A percentile compares a stretch with the other conserved stretches of the same genome.
Evolutionary conservation across 1,284 basidiomycete genomes (phyloP).

Genomic region (Taiwanofungus camphoratus): DNA sequence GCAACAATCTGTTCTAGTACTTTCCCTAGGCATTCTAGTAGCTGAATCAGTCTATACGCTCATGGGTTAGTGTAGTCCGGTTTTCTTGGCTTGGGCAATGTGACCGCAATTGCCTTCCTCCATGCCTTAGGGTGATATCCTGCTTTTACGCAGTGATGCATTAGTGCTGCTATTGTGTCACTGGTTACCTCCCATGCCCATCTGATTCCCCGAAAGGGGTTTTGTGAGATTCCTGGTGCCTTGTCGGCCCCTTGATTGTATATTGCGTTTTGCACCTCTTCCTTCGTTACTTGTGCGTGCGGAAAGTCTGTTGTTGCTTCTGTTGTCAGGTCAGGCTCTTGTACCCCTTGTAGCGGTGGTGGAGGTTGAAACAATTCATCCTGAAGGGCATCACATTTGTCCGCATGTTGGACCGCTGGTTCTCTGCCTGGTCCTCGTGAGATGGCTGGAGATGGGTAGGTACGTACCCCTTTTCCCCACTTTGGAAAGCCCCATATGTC

Average conservation of each 20-base stretch:
- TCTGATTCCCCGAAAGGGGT: conserved; percentile 11
- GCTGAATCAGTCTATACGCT: conserved; percentile 17
- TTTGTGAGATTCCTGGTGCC: conserved; percentile 15
- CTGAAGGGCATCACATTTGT: conserved; percentile 8
- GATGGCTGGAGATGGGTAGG: conserved; percentile 10
- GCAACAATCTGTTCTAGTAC: conserved; percentile 15
- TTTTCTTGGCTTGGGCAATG: conserved; percentile 1
- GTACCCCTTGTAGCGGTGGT: conserved; percentile 5
- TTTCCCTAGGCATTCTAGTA: conserved; percentile 18
- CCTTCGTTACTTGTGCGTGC: conserved; percentile 6
- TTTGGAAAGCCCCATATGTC: conserved; percentile 2
- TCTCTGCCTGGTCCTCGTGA: background rate
- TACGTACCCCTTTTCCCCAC: conserved; percentile 7
- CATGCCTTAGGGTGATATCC: conserved; percentile 5
- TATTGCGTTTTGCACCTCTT: conserved; percentile 13
- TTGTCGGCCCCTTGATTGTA: conserved; percentile 11
- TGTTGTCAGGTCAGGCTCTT: conserved; percentile 4
- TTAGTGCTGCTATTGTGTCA: conserved; percentile 1
- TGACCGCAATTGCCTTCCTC: conserved; percentile 1
- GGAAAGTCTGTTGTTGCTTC: background rate
- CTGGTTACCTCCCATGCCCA: conserved; percentile 16
- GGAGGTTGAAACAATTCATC: conserved; percentile 14
- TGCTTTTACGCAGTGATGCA: conserved; percentile 1
- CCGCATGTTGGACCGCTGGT: conserved; percentile 7
- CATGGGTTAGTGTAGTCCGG: conserved; percentile 11